Base-by-base conservation (phyloP, 306 rosid genomes). In the cucumber (Cucumis sativus) region DNA sequence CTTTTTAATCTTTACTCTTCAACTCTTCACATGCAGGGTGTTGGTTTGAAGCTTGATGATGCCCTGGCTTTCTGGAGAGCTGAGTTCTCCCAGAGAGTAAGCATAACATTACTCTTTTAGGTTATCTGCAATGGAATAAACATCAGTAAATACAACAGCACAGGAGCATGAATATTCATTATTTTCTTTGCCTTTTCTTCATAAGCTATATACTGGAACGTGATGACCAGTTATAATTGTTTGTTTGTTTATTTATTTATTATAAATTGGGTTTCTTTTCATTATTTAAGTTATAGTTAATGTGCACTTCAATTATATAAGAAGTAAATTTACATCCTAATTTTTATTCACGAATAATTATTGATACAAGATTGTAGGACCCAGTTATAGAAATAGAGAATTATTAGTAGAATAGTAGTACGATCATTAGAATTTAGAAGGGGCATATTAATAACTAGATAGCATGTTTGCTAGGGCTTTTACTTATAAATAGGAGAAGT, bases 61-160 rank as follows among this genome's bases (percentile, higher is more conserved):
- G 92, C 99, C 40, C 91, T 95, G 86, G 92, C 92, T 2, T 92
- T 95, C 84, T 95, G 99, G 99, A 92, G 86, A 87, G 86, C 88
- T 6, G 99, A 92, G 88, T 92, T 95, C 88, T 90, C 99, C 40
- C 90, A 85, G 39, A 92, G 84, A 91, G 99, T 90, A 30, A 47
- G 80, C 45, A 65, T 51, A 49, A 33, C 15, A 37, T n/a, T 56
- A 51, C 45, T 37, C 73, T 66, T 17, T 40, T 16, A 66, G n/a
- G 73, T 66, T 39, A 7, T 66, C 47, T 3, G 6, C 70, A 64
- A 35, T 4, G 39, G n/a, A 62, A 62, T 62, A 62, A 23, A 15
- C 15, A 28, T 6, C 39, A 15, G 70, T 35, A 15, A 16, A 16
- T 33, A 35, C 8, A n/a, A 0, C 39, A 25, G 18, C 5, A 47